Conservation (phyloP, 345 rosid species). For the rapeseed (Brassica napus) region Da-Ae NC_063448.1:5426501-5427000, state of each 20-base stretch:
- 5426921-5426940: constrained; percentile 51
- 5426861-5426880: constrained; percentile 40
- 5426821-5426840: constrained; percentile 28
- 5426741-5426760: too few species aligned
- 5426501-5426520: constrained; percentile 28
- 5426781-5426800: neutral
- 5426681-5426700: neutral
- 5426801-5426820: neutral
- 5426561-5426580: constrained; percentile 43
- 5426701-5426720: neutral
- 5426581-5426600: constrained; percentile 48
- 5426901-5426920: constrained; percentile 42
- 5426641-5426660: constrained; percentile 40
- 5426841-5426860: constrained; percentile 54
- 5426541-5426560: constrained; percentile 48
- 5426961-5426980: constrained; percentile 36
- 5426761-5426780: neutral
- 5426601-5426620: constrained; percentile 38
- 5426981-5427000: constrained; percentile 31
- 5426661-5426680: neutral
- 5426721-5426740: neutral
- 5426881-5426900: constrained; percentile 15
- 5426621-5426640: constrained; percentile 51
- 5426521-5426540: constrained; percentile 33
- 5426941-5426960: constrained; percentile 4